Evolutionary conservation across 2,329 filamentous ascomycete species (phyloP), one percentile per base, ranked within the genome.

Genomic region (Trichoderma hamatum): DNA sequence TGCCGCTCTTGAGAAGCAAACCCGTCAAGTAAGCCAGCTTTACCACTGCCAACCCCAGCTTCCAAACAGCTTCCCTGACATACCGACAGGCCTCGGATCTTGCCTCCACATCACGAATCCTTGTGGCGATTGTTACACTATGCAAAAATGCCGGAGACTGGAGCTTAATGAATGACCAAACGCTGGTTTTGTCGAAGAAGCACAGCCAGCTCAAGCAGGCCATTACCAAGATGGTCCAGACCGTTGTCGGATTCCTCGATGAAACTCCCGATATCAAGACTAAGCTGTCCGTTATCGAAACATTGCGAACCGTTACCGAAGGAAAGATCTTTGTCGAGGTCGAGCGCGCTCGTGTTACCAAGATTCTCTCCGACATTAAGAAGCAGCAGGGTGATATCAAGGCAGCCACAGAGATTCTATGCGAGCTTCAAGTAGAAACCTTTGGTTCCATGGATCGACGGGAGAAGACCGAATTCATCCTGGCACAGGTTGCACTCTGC

Each of bases 301-400:
- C 95, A 1, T 82, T 99, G 76, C 89, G 96, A 75, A 98, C 95
- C 52, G 95, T 99, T 60, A 99, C 96, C 10, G 96, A 99, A 82
- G 96, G 96, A 82, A 99, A 99, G 91, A 99, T 99, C 80, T 99
- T 99, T 77, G 95, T 99, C 75, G 96, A 99, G 84, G 96, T 99
- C 65, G 96, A 99, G 86, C 90, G 96, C 74, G 96, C 96, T 72
- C 92, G 96, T 74, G 91, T 99, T 70, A 99, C 96, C 75, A 93
- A 91, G 78, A 96, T 97, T 73, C 86, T 99, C 14, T 98, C 96
- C 63, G 89, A 97, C 81, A 98, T 99, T 85, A 98, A 98, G 86
- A 97, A 97, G 83, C 84, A 92, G 73, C 93, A 98, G 82, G 95
- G 94, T 72, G 95, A 99, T 77, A 84, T 97, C 76, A 93, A 92